These are phyloP conservation scores for Aechmea fasciata DNA, from an alignment of 176 grass and related monocot species.

Conservation along the genomic window DNA sequence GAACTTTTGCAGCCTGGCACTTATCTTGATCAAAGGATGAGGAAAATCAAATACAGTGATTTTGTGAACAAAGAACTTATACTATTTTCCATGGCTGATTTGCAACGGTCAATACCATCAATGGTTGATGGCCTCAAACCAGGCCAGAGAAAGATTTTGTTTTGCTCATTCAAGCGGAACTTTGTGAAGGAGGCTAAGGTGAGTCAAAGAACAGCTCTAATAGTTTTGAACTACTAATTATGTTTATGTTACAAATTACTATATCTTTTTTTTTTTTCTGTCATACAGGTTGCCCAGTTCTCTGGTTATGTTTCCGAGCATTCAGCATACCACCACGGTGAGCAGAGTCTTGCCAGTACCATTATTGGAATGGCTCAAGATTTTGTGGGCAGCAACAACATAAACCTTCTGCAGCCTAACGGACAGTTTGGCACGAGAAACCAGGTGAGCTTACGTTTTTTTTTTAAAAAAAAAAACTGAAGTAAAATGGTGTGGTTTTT, in stretches of 20 bases:
- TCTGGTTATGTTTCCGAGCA: slow-evolving; percentile 93
- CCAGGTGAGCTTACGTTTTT: slow-evolving; percentile 32
- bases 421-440: slow-evolving; percentile 84
- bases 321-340: slow-evolving; percentile 78
- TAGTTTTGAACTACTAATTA: not conserved
- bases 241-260: not conserved
- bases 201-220: not conserved
- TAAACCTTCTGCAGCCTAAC: slow-evolving; percentile 55
- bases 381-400: slow-evolving; percentile 91
- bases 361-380: slow-evolving; percentile 94
- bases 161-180: slow-evolving; percentile 84
- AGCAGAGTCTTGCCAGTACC: slow-evolving; percentile 69
- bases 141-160: slow-evolving; percentile 69
- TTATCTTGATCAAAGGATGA: slow-evolving; percentile 50
- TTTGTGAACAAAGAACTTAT: slow-evolving; percentile 97
- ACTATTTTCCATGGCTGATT: slow-evolving; percentile 80
- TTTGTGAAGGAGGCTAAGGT: slow-evolving; percentile 71
- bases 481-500: not conserved
- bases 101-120: slow-evolving; percentile 84
- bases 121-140: slow-evolving; percentile 92
- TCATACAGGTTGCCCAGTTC: slow-evolving; percentile 73
- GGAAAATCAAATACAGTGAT: slow-evolving; percentile 63
- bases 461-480: not conserved
- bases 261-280: not conserved
- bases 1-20: slow-evolving; percentile 52